Base-by-base conservation (phyloP, 768 basidiomycete species). In the Leccinum boreale region DNA sequence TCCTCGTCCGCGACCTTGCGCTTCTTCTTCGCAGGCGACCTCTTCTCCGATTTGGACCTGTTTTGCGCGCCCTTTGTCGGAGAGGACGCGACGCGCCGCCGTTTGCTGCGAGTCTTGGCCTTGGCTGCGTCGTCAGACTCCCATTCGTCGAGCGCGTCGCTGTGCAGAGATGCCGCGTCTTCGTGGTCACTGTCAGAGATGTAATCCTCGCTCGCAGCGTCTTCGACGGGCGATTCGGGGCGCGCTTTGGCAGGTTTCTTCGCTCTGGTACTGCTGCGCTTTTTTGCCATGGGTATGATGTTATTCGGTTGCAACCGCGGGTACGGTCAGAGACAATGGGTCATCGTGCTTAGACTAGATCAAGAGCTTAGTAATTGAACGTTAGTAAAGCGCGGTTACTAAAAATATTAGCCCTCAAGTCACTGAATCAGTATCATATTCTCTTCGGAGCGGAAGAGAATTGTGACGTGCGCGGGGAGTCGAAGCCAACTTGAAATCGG, bases 101-200 rank as follows among this genome's bases (percentile, higher is more conserved):
- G 66, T 55, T 69, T 66, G 56, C 65, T 67, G 31, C 31, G 59
- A 2, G 44, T 26, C 46, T 55, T 42, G 4, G 56, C 31, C 42
- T 56, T 50, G 11, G 3, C 26, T 14, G 61, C 62, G 17, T 55
- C 58, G 51, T 73, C 67, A 42, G 72, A 70, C 33, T 74, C 76
- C 42, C 42, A 44, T 15, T 77, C 73, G 58, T 82, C 81, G 45
- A 82, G 67, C 45, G 75, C 77, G 58, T 81, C 79, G 55, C 80
- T 81, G 58, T 80, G 70, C 11, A 73, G 33, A 14, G 70, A 72
- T 35, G 44, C 35, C 17, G 56, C 49, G 45, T 65, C 63, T 35
- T 63, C 60, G 17, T 49, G 35, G 39, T 69, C 62, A 21, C 52
- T 61, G 39, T 11, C 55, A 14, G 53, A 58, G 53, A 52, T 36